phyloP scores from a whole-genome alignment of 2,329 filamentous ascomycete species.

The Beauveria bassiana region DNA sequence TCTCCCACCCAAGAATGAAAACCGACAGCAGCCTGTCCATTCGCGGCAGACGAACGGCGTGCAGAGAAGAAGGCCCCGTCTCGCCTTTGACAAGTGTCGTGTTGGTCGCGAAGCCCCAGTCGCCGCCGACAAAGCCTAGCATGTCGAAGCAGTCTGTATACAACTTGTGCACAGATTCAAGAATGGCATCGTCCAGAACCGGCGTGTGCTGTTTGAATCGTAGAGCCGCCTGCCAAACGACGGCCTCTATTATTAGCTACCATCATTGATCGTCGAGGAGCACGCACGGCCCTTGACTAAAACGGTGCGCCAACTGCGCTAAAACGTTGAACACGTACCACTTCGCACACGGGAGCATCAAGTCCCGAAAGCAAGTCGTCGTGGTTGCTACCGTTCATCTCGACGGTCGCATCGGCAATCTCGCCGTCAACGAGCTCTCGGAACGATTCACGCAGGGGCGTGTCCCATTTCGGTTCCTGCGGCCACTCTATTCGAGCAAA shows the following conservation, averaged over 20 bases:
- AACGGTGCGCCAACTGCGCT: not conserved
- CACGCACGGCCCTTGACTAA: not conserved
- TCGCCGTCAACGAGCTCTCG: not conserved
- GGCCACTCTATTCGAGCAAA: not conserved
- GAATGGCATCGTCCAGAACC: not conserved
- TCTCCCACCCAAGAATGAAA: conserved; percentile 6
- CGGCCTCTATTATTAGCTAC: not conserved
- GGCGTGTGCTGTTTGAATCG: not conserved
- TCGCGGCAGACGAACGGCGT: not conserved
- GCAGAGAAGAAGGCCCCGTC: not conserved
- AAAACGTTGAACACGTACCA: not conserved
- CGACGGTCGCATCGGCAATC: not conserved
- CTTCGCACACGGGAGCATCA: not conserved
- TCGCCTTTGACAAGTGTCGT: not conserved
- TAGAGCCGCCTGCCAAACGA: not conserved
- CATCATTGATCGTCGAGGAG: not conserved
- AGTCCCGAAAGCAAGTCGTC: not conserved
- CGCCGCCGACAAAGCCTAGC: conserved; percentile 8
- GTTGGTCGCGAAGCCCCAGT: conserved; percentile 3
- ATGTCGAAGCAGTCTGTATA: conserved; percentile 4
- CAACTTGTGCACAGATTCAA: not conserved
- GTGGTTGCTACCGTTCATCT: not conserved
- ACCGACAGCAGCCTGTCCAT: not conserved
- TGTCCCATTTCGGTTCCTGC: not conserved
- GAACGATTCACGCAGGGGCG: not conserved